Evolutionary conservation across 208 protist genomes (phyloP).

Genomic region (Zelonia costaricensis): DNA sequence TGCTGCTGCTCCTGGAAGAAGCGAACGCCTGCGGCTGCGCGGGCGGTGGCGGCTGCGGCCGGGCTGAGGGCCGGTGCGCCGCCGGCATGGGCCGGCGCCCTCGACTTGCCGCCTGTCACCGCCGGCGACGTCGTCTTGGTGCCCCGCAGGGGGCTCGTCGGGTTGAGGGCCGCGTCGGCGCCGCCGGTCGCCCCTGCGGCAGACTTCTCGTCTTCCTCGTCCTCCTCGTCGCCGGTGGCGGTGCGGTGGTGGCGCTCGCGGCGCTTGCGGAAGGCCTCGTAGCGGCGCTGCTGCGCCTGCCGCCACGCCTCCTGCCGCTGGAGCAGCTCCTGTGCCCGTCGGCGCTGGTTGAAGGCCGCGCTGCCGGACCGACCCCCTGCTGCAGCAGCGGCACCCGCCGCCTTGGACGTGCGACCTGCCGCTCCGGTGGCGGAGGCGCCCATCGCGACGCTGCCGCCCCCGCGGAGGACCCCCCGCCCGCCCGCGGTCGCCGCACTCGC

Average conservation of each 20-base stretch:
- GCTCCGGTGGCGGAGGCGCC: not conserved
- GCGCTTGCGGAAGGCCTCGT: slow-evolving; percentile 30
- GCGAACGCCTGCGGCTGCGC: slow-evolving; percentile 10
- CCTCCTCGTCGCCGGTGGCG: not conserved
- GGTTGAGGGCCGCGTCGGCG: no score
- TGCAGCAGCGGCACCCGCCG: not conserved
- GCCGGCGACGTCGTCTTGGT: no score
- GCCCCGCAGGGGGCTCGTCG: no score
- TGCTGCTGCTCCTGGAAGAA: slow-evolving; percentile 28
- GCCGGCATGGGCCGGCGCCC: not conserved
- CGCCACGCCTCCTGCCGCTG: slow-evolving; percentile 21
- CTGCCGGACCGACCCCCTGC: no score
- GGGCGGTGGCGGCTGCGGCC: not conserved
- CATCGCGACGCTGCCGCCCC: not conserved
- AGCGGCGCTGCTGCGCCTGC: slow-evolving; percentile 24
- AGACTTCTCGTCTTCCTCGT: slow-evolving; percentile 1
- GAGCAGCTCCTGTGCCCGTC: slow-evolving; percentile 23
- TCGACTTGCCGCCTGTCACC: not conserved
- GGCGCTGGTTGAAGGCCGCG: slow-evolving; percentile 8
- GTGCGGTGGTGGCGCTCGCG: slow-evolving; percentile 22
- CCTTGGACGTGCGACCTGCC: not conserved
- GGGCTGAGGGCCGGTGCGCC: not conserved
- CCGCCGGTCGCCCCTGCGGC: no score
- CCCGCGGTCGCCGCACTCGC: not conserved
- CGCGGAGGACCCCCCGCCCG: not conserved